Evolutionary conservation across 192 early-diverging fungal species (phyloP).

Genomic region (Coemansia sp.): DNA sequence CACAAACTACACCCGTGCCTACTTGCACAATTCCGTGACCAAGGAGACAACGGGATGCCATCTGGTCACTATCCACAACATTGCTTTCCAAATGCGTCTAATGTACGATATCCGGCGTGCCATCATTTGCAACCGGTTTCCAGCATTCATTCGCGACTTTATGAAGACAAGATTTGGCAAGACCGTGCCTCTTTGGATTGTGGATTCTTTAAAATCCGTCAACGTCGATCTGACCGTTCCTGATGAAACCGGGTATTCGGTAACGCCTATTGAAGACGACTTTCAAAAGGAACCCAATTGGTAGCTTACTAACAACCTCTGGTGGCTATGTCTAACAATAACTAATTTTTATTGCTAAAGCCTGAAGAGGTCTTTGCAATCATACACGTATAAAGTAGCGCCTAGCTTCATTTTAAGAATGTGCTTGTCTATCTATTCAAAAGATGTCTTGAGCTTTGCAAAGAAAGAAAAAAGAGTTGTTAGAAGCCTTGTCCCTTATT

Average conservation of each 20-base stretch:
- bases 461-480: background rate
- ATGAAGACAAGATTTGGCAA: slow-evolving; percentile 66
- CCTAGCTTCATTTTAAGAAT: background rate
- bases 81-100: slow-evolving; percentile 79
- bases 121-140: slow-evolving; percentile 70
- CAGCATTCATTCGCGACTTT: slow-evolving; percentile 68
- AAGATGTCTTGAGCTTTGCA: background rate
- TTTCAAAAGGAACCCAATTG: slow-evolving; percentile 44
- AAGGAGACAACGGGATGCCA: slow-evolving; percentile 82
- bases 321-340: background rate
- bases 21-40: slow-evolving; percentile 66
- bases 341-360: background rate
- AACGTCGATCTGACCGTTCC: slow-evolving; percentile 59
- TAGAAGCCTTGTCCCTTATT: background rate
- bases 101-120: slow-evolving; percentile 76
- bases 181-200: slow-evolving; percentile 69
- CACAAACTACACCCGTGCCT: slow-evolving; percentile 70
- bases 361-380: too few relatives aligned
- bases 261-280: slow-evolving; percentile 30
- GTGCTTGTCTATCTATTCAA: slow-evolving; percentile 3
- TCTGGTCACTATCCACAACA: slow-evolving; percentile 79
- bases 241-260: slow-evolving; percentile 36
- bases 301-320: background rate
- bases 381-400: too few relatives aligned
- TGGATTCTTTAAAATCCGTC: slow-evolving; percentile 71